Base-by-base conservation (phyloP, 495 filamentous ascomycete genomes). In the Daldinia decipiens region DNA sequence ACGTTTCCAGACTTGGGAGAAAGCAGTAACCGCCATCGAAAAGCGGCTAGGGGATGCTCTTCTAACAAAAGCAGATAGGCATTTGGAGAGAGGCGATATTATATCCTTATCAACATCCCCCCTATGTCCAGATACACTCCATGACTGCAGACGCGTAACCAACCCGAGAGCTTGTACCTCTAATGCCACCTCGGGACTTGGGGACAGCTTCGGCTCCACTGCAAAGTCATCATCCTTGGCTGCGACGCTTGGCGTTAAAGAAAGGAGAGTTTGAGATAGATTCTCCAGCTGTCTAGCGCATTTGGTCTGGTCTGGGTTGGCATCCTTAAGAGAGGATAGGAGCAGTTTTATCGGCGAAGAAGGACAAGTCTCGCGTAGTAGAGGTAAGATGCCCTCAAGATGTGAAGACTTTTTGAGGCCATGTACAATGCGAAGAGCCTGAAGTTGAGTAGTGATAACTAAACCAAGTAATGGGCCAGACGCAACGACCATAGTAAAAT, bases 311-410 rank as follows among this genome's bases (percentile, higher is more conserved):
- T 86, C 79, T 6, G 75, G 78, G 5, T 84, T 75, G 13, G 75
- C 71, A 54, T 73, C 82, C 62, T 87, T 82, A 0, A 87, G 79
- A 17, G 86, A 85, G 2, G 78, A 64, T 17, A 86, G 56, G 15
- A 94, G 85, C 2, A 95, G 77, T 40, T 86, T 87, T 8, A 84
- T 83, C 1, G 92, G 92, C n/a, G 92, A 93, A 21, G 85, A 87
- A 7, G 76, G 60, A 17, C 84, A 82, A 0, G 81, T 80, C 0
- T 87, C 72, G 5, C 74, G 70, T 2, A 88, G 62, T 31, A 83
- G 63, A 0, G 79, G 72, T 3, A 84, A 72, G 0, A 83, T 74
- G 9, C 85, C 85, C 70, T 87, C 87, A 13, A 86, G 81, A 13
- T 83, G 81, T 15, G 84, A 79, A 1, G 81, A 75, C 62, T 85